Percentiles rank a stretch among this genome's conserved stretches.
Conservation (phyloP, 306 rosid species). For the Vigna unguiculata region DNA sequence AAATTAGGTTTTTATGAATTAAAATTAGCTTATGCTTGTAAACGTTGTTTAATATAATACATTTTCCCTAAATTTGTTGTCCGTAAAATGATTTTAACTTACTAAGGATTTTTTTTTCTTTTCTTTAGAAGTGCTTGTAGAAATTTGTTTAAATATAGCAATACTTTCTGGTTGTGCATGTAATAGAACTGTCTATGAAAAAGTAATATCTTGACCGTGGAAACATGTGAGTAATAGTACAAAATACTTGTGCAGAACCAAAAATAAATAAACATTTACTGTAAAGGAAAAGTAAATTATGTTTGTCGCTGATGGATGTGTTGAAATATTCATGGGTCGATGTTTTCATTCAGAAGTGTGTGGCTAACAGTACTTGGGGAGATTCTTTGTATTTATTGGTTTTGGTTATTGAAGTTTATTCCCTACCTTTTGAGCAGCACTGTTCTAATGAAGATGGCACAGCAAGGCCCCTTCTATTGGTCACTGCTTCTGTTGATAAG, state of each 20-base stretch:
- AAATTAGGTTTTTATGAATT: too few species aligned
- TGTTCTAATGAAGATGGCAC: slow-evolving; percentile 72
- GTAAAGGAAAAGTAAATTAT: neutral
- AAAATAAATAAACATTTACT: neutral
- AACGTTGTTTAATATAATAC: too few species aligned
- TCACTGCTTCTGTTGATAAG: slow-evolving; percentile 87
- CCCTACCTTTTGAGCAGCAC: slow-evolving; percentile 55
- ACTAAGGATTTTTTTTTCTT: too few species aligned
- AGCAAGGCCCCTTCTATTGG: slow-evolving; percentile 68
- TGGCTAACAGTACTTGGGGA: neutral
- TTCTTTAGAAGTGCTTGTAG: too few species aligned
- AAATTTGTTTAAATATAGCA: too few species aligned
- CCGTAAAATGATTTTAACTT: too few species aligned
- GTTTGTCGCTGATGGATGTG: neutral
- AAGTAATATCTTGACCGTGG: too few species aligned
- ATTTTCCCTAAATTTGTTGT: too few species aligned
- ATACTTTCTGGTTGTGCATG: too few species aligned
- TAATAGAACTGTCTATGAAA: too few species aligned
- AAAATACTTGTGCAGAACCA: neutral
- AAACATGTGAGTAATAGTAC: too few species aligned
- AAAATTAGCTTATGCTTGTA: too few species aligned
- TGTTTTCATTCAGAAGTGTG: neutral
- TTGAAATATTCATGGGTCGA: neutral
- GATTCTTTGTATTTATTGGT: neutral
- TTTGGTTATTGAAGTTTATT: neutral